phyloP scores from a whole-genome alignment of 2,329 filamentous ascomycete genomes.

The Aspergillus spinulosporus region DNA sequence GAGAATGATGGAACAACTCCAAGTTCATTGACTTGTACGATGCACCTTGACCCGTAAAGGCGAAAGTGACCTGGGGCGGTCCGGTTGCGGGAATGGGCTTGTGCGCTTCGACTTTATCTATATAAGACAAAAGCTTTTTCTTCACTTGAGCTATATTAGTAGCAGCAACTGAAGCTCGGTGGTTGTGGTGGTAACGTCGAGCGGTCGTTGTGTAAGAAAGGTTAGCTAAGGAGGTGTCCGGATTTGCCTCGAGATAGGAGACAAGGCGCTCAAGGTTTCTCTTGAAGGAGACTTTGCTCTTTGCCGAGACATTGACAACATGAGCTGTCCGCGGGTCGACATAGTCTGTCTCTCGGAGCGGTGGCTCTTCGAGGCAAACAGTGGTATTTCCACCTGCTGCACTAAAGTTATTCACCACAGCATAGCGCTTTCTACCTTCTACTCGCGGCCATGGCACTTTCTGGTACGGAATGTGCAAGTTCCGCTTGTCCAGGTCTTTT shows the following conservation, averaged over 20 bases:
- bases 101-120: slow-evolving; percentile 47
- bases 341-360: slow-evolving; percentile 29
- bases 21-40: slow-evolving; percentile 29
- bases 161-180: slow-evolving; percentile 12
- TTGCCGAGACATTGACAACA: slow-evolving; percentile 59
- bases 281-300: slow-evolving; percentile 46
- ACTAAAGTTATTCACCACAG: slow-evolving; percentile 65
- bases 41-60: slow-evolving; percentile 41
- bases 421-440: slow-evolving; percentile 33
- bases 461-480: slow-evolving; percentile 45
- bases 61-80: slow-evolving; percentile 35
- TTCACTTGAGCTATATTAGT: slow-evolving; percentile 2
- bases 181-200: slow-evolving; percentile 38
- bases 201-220: slow-evolving; percentile 68
- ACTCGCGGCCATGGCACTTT: slow-evolving; percentile 31
- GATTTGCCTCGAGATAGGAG: slow-evolving; percentile 35
- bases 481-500: slow-evolving; percentile 29
- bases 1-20: slow-evolving; percentile 32
- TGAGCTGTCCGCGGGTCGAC: slow-evolving; percentile 53
- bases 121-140: slow-evolving; percentile 1
- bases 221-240: slow-evolving; percentile 50
- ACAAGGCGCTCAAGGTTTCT: slow-evolving; percentile 58
- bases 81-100: slow-evolving; percentile 46
- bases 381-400: slow-evolving; percentile 70
- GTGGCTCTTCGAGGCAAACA: slow-evolving; percentile 61